Base-by-base conservation (phyloP, 2,329 filamentous ascomycete species). In the Pseudogymnoascus sp. region DNA sequence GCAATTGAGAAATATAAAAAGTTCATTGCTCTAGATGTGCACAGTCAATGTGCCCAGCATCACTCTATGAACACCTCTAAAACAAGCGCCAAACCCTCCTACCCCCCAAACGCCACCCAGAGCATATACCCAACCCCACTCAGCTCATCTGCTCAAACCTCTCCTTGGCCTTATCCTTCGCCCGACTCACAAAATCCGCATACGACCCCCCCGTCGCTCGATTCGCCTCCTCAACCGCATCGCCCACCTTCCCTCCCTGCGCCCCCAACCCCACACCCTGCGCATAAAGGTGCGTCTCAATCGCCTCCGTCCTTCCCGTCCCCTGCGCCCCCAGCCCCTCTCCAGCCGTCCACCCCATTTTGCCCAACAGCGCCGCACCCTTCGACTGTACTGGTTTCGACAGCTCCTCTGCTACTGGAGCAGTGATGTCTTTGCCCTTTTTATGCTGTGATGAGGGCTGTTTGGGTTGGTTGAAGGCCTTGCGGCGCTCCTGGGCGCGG, bases 311-410 rank as follows among this genome's bases (percentile, higher is more conserved):
- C 48, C 84, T 80, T 0, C 88, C 88, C 5, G 81, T 80, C 5
- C 84, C 85, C 54, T 83, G 80, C 0, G 83, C 85, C 1, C 88
- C 88, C 3, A 90, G 78, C 0, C 88, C 87, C 64, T 82, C 79
- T 7, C 88, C 88, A 0, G 81, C 78, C 21, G 78, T 84, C 87
- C 87, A 90, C 25, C 88, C 88, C 84, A 90, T 89, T 78, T 90
- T 90, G 41, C 85, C 84, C 41, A 91, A 78, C 71, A 90, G 80
- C 2, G 85, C 84, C 0, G 85, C 85, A 11, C 87, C 87, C 73
- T 88, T 90, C 37, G 84, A 86, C 65, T 79, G 76, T 61, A 73
- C 72, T 6, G 79, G 75, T 34, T 77, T 74, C 6, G 73, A 65
- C 1, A 71, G 65, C 19, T 76, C 70, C 43, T 73, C 69, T 6